Evolutionary conservation across 148 eudicot genomes (phyloP).

Genomic region (Heliosperma pusillum): DNA sequence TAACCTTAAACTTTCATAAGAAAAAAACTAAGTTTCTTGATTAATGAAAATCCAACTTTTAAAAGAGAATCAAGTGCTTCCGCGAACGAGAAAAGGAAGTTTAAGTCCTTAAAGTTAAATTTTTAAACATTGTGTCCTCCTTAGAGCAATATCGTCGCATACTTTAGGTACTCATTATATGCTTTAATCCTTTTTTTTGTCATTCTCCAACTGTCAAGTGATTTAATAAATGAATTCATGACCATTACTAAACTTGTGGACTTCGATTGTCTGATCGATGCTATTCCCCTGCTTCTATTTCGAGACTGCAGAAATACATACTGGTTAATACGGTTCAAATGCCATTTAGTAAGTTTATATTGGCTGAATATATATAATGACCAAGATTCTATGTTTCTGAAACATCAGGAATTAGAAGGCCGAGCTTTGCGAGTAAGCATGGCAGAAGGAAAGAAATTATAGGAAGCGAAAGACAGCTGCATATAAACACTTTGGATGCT

Average conservation of each 20-base stretch:
- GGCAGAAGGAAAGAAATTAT: slow-evolving; percentile 68
- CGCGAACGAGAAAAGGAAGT: no score
- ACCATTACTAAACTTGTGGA: not conserved
- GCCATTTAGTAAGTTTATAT: not conserved
- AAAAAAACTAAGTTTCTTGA: no score
- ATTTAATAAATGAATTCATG: no score
- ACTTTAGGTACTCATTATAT: not conserved
- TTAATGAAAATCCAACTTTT: no score
- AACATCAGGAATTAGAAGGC: slow-evolving; percentile 76
- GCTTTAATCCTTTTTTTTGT: not conserved
- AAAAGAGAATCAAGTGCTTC: no score
- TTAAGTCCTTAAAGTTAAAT: no score
- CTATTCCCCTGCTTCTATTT: not conserved
- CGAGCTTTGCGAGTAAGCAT: slow-evolving; percentile 67
- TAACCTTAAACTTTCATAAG: no score
- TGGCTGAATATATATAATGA: not conserved
- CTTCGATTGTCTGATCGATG: not conserved
- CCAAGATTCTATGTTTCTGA: not conserved
- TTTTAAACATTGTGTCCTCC: no score
- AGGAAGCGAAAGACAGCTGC: slow-evolving; percentile 7
- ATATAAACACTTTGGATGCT: not conserved
- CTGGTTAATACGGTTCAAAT: not conserved
- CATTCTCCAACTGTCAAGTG: not conserved
- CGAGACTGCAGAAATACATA: not conserved
- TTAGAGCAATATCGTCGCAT: no score